phyloP scores from a whole-genome alignment of 306 rosid species.

The Gynostemma pentaphyllum region DNA sequence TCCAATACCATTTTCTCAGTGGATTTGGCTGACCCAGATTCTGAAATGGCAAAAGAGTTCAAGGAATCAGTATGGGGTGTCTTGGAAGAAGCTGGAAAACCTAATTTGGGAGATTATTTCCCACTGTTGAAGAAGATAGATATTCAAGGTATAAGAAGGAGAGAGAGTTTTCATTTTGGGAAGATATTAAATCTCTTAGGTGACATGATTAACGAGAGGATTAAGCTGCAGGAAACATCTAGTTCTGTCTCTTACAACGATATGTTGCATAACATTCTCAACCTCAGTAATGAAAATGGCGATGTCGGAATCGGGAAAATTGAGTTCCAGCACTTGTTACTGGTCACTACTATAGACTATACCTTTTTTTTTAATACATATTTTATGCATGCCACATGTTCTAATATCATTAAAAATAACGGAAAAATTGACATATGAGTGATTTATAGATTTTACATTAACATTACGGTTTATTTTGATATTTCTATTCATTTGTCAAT shows the following conservation, averaged over 20 bases:
- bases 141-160: background rate
- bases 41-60: slow-evolving; percentile 21
- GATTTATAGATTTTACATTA: no score
- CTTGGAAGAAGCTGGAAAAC: slow-evolving; percentile 10
- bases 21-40: slow-evolving; percentile 21
- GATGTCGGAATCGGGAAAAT: background rate
- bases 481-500: no score
- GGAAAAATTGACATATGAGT: no score
- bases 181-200: background rate
- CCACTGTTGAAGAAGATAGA: background rate
- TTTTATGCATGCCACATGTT: no score
- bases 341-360: background rate
- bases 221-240: background rate
- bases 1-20: slow-evolving; percentile 29
- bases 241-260: background rate
- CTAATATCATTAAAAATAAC: no score
- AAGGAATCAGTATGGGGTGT: background rate
- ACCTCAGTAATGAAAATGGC: background rate
- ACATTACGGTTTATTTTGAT: no score
- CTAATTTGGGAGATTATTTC: slow-evolving; percentile 9
- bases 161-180: background rate
- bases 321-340: background rate
- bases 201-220: background rate
- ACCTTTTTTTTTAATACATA: no score
- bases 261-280: background rate